Conservation (phyloP, 2,329 filamentous ascomycete species). For the Curvularia verruculosa region DNA sequence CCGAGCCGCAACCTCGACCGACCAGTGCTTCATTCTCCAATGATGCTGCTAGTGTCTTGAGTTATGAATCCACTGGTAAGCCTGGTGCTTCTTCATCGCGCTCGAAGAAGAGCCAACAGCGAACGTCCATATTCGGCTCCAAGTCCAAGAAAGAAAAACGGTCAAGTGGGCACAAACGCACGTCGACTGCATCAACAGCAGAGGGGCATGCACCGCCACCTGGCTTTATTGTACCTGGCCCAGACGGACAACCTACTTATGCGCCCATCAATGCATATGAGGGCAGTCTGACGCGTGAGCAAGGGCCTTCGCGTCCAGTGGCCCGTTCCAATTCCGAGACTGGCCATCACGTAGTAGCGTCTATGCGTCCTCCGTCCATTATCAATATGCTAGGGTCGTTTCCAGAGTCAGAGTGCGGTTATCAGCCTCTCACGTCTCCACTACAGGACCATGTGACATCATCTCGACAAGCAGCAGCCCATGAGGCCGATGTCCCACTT, state of each 20-base stretch:
- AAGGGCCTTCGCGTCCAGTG: constrained; percentile 49
- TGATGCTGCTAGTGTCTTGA: constrained; percentile 37
- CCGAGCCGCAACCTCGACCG: constrained; percentile 27
- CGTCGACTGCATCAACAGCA: constrained; percentile 30
- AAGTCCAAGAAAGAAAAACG: constrained; percentile 42
- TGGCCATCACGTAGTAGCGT: constrained; percentile 25
- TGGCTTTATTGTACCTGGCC: constrained; percentile 56
- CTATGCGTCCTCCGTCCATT: constrained; percentile 40
- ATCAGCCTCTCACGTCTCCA: constrained; percentile 30
- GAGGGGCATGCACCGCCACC: constrained; percentile 46
- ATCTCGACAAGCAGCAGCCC: constrained; percentile 23
- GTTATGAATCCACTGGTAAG: constrained; percentile 41
- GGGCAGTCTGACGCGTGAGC: constrained; percentile 44
- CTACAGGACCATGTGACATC: constrained; percentile 25
- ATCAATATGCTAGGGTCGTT: constrained; percentile 48
- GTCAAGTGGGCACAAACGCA: constrained; percentile 38
- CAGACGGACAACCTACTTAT: constrained; percentile 56
- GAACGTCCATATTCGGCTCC: constrained; percentile 38
- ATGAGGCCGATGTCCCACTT: constrained; percentile 21
- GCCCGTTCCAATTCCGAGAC: constrained; percentile 51
- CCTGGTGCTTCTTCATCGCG: constrained; percentile 34
- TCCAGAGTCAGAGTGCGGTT: constrained; percentile 45
- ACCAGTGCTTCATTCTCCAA: constrained; percentile 36
- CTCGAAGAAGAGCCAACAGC: constrained; percentile 44
- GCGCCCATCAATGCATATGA: constrained; percentile 52